These are phyloP conservation scores for Backusella circina DNA, from an alignment of 192 early-diverging fungal species.

Conservation along the genomic window DNA sequence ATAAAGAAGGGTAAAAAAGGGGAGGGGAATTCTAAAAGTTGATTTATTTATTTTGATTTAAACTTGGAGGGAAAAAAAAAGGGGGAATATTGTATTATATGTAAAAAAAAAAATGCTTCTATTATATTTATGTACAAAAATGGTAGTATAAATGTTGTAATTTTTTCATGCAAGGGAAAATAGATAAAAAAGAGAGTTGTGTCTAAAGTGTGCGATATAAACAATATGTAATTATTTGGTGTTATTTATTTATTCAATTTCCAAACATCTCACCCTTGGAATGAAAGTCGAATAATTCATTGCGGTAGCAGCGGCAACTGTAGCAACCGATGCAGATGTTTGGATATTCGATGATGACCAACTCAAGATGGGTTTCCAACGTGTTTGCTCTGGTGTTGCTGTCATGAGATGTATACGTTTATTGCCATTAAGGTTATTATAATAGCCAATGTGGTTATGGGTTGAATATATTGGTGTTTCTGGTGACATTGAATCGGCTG, in stretches of 20 bases:
- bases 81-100: neutral
- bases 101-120: neutral
- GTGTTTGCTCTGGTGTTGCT: neutral
- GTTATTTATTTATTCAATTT: conserved; percentile 6
- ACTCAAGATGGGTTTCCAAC: conserved; percentile 19
- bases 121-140: neutral
- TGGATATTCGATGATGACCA: conserved; percentile 21
- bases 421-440: neutral
- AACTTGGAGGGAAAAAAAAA: neutral
- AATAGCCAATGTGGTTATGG: neutral
- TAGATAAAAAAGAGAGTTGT: neutral
- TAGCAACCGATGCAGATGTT: neutral
- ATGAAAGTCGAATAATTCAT: conserved; percentile 11
- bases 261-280: conserved; percentile 6
- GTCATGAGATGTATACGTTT: neutral
- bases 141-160: neutral
- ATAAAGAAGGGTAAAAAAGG: neutral
- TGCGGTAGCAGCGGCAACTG: neutral
- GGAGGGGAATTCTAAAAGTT: neutral
- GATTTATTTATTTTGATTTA: conserved; percentile 1
- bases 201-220: neutral
- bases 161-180: neutral
- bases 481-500: neutral
- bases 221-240: neutral
- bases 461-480: neutral